Conservation (phyloP, 1,139 yeast genomes). For the Taphrina populina region DNA sequence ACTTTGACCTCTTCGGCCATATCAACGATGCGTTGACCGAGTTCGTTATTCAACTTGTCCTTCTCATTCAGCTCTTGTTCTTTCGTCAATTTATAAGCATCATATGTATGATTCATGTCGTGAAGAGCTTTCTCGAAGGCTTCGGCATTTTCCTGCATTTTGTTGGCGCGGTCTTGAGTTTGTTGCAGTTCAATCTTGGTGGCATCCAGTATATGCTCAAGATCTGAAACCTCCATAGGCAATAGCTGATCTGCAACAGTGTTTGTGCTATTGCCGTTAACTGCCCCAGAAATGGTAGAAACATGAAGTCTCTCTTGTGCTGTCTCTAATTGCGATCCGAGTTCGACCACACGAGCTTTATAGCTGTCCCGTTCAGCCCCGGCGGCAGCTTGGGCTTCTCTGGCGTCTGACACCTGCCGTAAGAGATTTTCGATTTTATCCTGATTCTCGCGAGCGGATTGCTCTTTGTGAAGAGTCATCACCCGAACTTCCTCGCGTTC, state of each 20-base stretch:
- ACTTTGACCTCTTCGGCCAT: slow-evolving; percentile 43
- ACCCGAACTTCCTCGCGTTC: slow-evolving; percentile 45
- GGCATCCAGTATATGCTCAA: slow-evolving; percentile 49
- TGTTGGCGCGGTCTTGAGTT: slow-evolving; percentile 52
- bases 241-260: slow-evolving; percentile 41
- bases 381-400: slow-evolving; percentile 51
- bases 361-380: slow-evolving; percentile 46
- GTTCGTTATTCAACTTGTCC: slow-evolving; percentile 35
- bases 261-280: slow-evolving; percentile 41
- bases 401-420: slow-evolving; percentile 51
- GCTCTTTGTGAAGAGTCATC: slow-evolving; percentile 13
- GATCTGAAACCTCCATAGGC: slow-evolving; percentile 44
- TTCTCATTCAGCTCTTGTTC: slow-evolving; percentile 42
- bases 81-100: slow-evolving; percentile 49
- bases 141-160: slow-evolving; percentile 53
- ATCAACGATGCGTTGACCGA: slow-evolving; percentile 21
- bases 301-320: slow-evolving; percentile 46
- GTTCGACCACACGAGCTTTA: slow-evolving; percentile 37
- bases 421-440: slow-evolving; percentile 61
- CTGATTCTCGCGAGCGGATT: slow-evolving; percentile 57
- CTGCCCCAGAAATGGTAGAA: slow-evolving; percentile 39
- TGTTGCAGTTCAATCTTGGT: slow-evolving; percentile 52
- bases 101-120: slow-evolving; percentile 50
- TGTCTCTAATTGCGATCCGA: slow-evolving; percentile 47
- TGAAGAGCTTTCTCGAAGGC: slow-evolving; percentile 55